Percentiles rank a stretch among this genome's conserved stretches.
Conservation (phyloP, 2,329 filamentous ascomycete genomes). For the Aspergillus piperis region DNA sequence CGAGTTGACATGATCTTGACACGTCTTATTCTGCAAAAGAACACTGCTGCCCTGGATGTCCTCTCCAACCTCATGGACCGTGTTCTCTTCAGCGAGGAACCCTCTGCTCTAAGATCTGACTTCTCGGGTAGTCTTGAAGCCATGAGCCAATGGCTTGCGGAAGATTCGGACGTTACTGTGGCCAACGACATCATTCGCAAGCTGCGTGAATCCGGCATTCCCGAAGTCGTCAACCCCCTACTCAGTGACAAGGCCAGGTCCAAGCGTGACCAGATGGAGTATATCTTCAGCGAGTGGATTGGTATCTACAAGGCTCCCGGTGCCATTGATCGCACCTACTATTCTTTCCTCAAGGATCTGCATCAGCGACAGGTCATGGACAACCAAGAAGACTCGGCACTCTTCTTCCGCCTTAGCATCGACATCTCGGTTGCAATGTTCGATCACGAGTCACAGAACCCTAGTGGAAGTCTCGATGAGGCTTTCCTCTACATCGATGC, state of each 20-base stretch:
- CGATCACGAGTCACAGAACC: conserved; percentile 67
- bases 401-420: conserved; percentile 79
- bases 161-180: conserved; percentile 66
- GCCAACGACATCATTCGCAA: conserved; percentile 72
- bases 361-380: conserved; percentile 72
- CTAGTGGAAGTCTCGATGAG: conserved; percentile 61
- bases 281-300: conserved; percentile 95
- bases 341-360: conserved; percentile 81
- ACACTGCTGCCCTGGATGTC: conserved; percentile 73
- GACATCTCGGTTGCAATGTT: conserved; percentile 77
- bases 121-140: conserved; percentile 81
- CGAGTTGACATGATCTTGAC: conserved; percentile 72
- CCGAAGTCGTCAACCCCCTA: conserved; percentile 57
- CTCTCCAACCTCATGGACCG: conserved; percentile 78
- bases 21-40: conserved; percentile 69
- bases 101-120: conserved; percentile 78
- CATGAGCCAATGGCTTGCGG: conserved; percentile 76
- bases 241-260: conserved; percentile 59
- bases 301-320: conserved; percentile 76
- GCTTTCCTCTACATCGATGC: conserved; percentile 72
- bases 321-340: conserved; percentile 69
- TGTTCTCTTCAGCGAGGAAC: conserved; percentile 74
- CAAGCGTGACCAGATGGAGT: conserved; percentile 83
- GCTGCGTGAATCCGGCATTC: conserved; percentile 57
- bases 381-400: conserved; percentile 71